Conservation (phyloP, 106 monocot species). For the Dendrobium huoshanense region DNA sequence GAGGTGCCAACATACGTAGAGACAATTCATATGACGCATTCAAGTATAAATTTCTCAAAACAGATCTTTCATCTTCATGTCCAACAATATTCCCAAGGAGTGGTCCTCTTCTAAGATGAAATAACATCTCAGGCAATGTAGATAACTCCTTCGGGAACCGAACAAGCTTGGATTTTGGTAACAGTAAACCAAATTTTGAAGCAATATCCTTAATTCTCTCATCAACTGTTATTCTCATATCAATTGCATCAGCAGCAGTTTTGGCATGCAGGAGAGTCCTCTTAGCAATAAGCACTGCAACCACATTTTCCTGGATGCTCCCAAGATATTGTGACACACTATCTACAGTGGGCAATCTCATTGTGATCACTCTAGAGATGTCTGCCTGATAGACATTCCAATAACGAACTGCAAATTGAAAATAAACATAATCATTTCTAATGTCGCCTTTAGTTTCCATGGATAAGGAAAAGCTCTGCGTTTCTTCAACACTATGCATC, state of each 20-base stretch:
- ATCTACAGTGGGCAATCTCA: conserved; percentile 79
- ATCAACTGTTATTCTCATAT: conserved; percentile 72
- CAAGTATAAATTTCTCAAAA: conserved; percentile 83
- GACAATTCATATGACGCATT: conserved; percentile 92
- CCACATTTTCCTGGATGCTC: conserved; percentile 77
- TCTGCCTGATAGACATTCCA: conserved; percentile 80
- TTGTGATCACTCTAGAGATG: conserved; percentile 82
- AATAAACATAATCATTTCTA: conserved; percentile 65
- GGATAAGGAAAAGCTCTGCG: conserved; percentile 80
- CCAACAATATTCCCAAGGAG: conserved; percentile 85
- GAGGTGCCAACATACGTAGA: conserved; percentile 86
- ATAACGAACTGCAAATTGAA: conserved; percentile 86
- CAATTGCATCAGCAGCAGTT: conserved; percentile 47
- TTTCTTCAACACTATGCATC: conserved; percentile 95
- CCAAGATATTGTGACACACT: conserved; percentile 70
- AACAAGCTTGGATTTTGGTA: conserved; percentile 70
- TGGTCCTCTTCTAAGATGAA: conserved; percentile 92
- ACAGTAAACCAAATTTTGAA: conserved; percentile 67
- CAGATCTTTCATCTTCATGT: conserved; percentile 98
- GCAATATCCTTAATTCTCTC: conserved; percentile 94
- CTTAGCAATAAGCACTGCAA: conserved; percentile 80
- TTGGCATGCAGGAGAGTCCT: conserved; percentile 70
- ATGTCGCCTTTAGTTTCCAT: conserved; percentile 86
- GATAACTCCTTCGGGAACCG: conserved; percentile 76
- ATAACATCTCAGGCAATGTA: conserved; percentile 73